Evolutionary conservation across 768 basidiomycete genomes (phyloP).

Genomic region (Pleurotus pulmonarius): DNA sequence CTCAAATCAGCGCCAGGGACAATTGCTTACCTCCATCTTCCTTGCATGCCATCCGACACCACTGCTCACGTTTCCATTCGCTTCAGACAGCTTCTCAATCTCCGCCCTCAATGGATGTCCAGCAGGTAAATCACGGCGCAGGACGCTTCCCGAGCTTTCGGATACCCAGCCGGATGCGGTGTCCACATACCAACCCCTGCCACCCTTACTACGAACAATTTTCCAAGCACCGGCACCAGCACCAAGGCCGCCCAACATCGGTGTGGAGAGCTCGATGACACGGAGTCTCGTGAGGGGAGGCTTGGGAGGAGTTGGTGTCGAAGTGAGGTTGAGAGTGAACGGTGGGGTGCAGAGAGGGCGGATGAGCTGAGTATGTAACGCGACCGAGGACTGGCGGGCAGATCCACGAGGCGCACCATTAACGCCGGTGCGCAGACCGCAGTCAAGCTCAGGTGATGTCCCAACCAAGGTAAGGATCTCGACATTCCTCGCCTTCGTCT

Average conservation of each 20-base stretch:
- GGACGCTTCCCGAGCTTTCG: conserved; percentile 32
- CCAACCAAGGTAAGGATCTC: conserved; percentile 83
- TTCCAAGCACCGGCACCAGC: conserved; percentile 84
- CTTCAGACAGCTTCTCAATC: conserved; percentile 68
- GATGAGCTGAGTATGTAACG: conserved; percentile 75
- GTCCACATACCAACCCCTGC: conserved; percentile 94
- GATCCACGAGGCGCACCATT: conserved; percentile 27
- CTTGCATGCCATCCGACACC: conserved; percentile 94
- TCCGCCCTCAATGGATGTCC: conserved; percentile 69
- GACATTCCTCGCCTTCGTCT: conserved; percentile 63
- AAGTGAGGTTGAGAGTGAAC: conserved; percentile 54
- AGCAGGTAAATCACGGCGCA: conserved; percentile 54
- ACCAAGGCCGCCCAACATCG: conserved; percentile 68
- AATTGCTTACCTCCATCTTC: conserved; percentile 90
- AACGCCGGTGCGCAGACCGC: conserved; percentile 37
- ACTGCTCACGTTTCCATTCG: conserved; percentile 87
- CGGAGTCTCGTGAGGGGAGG: conserved; percentile 71
- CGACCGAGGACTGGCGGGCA: conserved; percentile 66
- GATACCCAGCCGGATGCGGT: conserved; percentile 77
- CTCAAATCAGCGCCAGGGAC: not conserved
- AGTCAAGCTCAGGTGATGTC: conserved; percentile 74
- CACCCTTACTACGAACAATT: conserved; percentile 87
- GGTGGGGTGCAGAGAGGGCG: conserved; percentile 78
- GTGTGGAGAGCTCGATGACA: conserved; percentile 80
- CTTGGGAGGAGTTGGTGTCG: conserved; percentile 23